Evolutionary conservation across 2,329 filamentous ascomycete genomes (phyloP), one percentile per base, ranked within the genome.

Genomic region (Aspergillus fumigatiaffinis): DNA sequence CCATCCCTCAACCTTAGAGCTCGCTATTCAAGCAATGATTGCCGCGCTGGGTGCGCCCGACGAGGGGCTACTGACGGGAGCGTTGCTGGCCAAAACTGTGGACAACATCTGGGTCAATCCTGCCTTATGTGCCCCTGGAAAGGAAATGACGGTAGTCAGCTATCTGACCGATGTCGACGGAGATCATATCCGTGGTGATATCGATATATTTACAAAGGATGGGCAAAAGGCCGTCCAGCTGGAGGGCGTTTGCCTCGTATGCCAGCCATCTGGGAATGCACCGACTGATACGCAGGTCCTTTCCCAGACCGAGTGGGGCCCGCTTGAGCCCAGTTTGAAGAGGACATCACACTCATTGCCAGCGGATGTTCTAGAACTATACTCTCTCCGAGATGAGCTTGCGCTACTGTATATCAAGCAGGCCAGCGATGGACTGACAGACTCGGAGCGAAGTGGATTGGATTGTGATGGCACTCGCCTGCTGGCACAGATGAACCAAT

Each of bases 1-100:
- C 9, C 61, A 68, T 53, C 63, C 58, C 20, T 53, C 41, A 28
- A 65, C 35, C 51, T 62, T 59, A 5, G 63, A 65, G 55, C 60
- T 63, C 23, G 64, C 68, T 49, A 51, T 73, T 7, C 64, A 70
- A 38, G 62, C 71, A 8, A 55, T 71, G 1, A 49, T 64, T 7
- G 61, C 60, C 4, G 67, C 73, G 1, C 65, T 56, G 17, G 54
- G 51, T 14, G 48, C 42, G 41, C 63, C 63, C 3, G 54, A 53
- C 17, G 61, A 65, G 42, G 56, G 52, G 14, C 54, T 56, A n/a
- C 35, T 63, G 9, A 53, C 56, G 10, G 38, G 57, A 1, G 46
- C 60, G 7, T 56, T 57, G 51, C 41, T 66, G 1, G 60, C 63
- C 23, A 56, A 52, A 6, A 51, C 26, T 17, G 55, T 65, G 20